Evolutionary conservation across 495 filamentous ascomycete species (phyloP), one percentile per base, ranked within the genome.

Genomic region (Tetracladium setigerum): DNA sequence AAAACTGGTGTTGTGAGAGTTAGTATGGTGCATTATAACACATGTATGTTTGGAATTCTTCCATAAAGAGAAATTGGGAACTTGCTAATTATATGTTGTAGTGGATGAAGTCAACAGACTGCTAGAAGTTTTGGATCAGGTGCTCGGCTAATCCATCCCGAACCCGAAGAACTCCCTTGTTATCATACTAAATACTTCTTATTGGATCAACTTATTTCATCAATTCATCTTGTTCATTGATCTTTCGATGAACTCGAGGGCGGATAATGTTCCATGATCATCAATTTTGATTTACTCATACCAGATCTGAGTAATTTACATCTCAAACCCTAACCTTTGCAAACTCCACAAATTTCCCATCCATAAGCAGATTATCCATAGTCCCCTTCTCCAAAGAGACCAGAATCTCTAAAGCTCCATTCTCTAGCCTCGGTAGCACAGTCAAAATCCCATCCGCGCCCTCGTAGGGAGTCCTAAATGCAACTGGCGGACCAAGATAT

Each of bases 21-120:
- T 31, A 82, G 76, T 54, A 68, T 86, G 67, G 73, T 83, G 61
- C 83, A 87, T 67, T 88, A 88, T 65, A 89, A 88, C 57, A 86
- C 79, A 6, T 64, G 82, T 81, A 56, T 73, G 76, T 70, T 41
- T n/a, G n/a, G n/a, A 11, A 5, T 33, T 42, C 22, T 33, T 7
- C 19, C n/a, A 19, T 5, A 9, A 12, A 10, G 27, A 7, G 9
- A 16, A 22, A 16, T 49, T 27, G 30, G 32, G 24, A 8, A 24
- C 40, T 46, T 39, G 43, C 37, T 16, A 44, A 47, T 60, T 44
- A 63, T 44, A 19, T 61, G 41, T 34, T 47, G 47, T 46, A 78
- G 78, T 72, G 64, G 68, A 73, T 4, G 81, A 84, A 54, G 66
- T 83, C 16, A 59, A 67, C 30, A 67, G 61, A 41, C 67, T 78